Percentiles rank a stretch among this genome's conserved stretches.
These are phyloP conservation scores for Neonectria ditissima DNA, from an alignment of 2,329 filamentous ascomycete species.

Conservation along the genomic window DNA sequence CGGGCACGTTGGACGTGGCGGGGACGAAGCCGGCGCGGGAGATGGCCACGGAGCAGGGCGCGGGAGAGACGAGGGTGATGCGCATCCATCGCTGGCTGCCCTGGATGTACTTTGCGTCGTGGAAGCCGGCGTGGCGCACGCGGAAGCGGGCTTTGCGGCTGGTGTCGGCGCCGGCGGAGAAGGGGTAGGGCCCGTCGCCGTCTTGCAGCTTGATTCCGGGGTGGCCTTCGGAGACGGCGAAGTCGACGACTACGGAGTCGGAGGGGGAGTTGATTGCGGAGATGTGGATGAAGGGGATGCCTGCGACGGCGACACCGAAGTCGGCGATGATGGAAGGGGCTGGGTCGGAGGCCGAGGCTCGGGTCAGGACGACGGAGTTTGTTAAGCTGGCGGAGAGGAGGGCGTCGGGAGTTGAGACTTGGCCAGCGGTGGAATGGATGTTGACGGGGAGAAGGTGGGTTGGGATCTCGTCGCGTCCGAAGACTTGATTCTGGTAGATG, in stretches of 20 bases:
- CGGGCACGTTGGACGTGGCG: slow-evolving; percentile 4
- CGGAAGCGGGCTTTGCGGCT: neutral
- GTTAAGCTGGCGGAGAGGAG: neutral
- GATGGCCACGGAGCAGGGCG: neutral
- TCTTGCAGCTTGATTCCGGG: neutral
- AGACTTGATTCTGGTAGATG: neutral
- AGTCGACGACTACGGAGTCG: neutral
- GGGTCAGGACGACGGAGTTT: neutral
- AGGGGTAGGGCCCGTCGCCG: neutral
- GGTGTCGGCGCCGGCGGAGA: slow-evolving; percentile 6
- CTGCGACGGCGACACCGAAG: neutral
- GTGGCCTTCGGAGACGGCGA: slow-evolving; percentile 3
- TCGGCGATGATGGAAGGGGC: neutral
- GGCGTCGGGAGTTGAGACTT: neutral
- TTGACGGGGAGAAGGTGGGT: neutral
- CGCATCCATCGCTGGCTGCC: neutral
- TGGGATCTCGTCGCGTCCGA: neutral
- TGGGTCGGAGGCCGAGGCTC: neutral
- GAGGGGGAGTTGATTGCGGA: neutral
- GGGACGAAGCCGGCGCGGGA: neutral
- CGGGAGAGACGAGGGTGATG: neutral
- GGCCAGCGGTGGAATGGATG: neutral
- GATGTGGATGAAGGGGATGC: slow-evolving; percentile 1
- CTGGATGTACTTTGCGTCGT: neutral
- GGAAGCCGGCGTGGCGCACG: neutral